Conservation (phyloP, 805 yeast genomes). For the Candida boidinii region DNA sequence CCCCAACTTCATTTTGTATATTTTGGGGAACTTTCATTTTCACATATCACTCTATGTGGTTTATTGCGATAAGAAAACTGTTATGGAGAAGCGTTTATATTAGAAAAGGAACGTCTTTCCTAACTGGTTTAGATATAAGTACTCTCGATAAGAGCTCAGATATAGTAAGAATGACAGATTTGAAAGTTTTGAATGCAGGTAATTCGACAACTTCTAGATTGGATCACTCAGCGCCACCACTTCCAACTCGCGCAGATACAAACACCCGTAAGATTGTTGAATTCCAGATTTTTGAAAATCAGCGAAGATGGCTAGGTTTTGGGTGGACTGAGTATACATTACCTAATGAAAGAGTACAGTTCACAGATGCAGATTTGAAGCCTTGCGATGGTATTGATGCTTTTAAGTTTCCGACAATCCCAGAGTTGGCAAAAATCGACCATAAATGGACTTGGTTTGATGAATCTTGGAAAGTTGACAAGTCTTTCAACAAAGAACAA, state of each 20-base stretch:
- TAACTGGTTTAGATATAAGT: constrained; percentile 31
- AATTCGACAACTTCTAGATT: no score
- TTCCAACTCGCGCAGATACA: no score
- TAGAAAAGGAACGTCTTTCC: constrained; percentile 26
- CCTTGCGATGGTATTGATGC: constrained; percentile 21
- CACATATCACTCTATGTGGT: constrained; percentile 41
- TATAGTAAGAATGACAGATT: constrained; percentile 5
- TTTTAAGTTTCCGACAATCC: constrained; percentile 35
- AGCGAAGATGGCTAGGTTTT: constrained; percentile 53
- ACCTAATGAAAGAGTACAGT: constrained; percentile 45
- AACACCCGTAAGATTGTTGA: constrained; percentile 31
- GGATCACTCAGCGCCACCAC: no score
- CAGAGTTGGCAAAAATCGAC: constrained; percentile 1
- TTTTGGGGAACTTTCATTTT: constrained; percentile 28
- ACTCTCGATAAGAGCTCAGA: constrained; percentile 11
- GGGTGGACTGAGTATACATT: constrained; percentile 47
- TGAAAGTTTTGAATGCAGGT: constrained; percentile 4
- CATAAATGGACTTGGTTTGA: constrained; percentile 52
- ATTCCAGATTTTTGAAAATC: constrained; percentile 46
- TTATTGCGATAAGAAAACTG: constrained; percentile 33
- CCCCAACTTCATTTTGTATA: constrained; percentile 23
- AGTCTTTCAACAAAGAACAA: constrained; percentile 26
- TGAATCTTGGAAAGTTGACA: constrained; percentile 39
- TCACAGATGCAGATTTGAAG: constrained; percentile 31
- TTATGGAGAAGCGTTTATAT: constrained; percentile 42